Evolutionary conservation across 2,329 filamentous ascomycete genomes (phyloP).

Genomic region (Colletotrichum shisoi): DNA sequence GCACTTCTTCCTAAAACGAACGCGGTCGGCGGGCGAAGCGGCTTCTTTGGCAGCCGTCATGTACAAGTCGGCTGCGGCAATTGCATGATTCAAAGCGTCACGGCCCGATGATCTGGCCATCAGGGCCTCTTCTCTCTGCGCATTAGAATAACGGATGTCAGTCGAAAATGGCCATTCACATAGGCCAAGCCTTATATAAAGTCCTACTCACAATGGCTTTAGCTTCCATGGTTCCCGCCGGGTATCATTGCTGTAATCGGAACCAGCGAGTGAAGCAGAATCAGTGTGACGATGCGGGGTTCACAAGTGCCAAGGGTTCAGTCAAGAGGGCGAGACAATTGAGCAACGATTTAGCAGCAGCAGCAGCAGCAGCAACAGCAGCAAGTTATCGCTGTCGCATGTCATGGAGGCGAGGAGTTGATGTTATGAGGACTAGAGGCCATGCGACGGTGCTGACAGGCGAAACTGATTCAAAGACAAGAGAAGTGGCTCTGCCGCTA

Average conservation of each 20-base stretch:
- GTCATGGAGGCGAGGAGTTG: background rate
- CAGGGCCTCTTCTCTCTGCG: constrained; percentile 52
- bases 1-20: constrained; percentile 72
- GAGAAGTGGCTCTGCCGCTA: background rate
- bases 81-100: constrained; percentile 76
- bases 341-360: background rate
- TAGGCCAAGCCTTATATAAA: background rate
- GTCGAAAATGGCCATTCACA: background rate
- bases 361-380: constrained; percentile 6
- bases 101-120: constrained; percentile 48
- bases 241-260: constrained; percentile 10
- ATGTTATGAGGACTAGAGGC: background rate
- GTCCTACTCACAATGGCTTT: constrained; percentile 33
- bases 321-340: constrained; percentile 4
- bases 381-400: constrained; percentile 15
- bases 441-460: background rate
- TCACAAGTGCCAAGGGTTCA: background rate
- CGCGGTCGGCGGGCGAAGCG: constrained; percentile 67
- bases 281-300: background rate
- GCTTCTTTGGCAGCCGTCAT: constrained; percentile 76
- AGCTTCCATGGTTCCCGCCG: constrained; percentile 31
- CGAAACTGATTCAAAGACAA: background rate
- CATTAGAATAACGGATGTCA: background rate
- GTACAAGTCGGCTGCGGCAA: constrained; percentile 80
- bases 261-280: background rate